Conservation (phyloP, 495 filamentous ascomycete species). For the Lophiostoma macrostomum region DNA sequence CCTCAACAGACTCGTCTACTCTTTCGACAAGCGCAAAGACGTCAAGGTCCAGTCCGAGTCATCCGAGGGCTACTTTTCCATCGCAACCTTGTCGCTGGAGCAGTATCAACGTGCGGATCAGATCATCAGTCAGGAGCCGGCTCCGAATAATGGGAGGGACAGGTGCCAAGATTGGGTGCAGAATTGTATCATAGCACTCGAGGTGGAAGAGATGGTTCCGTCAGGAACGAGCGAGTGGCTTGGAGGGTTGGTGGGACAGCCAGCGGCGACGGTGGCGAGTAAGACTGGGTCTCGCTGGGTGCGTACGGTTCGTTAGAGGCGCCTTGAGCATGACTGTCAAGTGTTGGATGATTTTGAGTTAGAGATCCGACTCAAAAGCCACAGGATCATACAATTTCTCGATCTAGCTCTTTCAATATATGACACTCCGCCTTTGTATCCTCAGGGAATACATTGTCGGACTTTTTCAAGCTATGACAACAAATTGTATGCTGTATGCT, state of each 20-base stretch:
- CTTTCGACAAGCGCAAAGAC: slow-evolving; percentile 3
- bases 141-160: slow-evolving; percentile 1
- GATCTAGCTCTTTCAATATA: slow-evolving; percentile 12
- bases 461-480: too few relatives aligned
- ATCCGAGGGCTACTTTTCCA: background rate
- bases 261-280: background rate
- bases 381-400: slow-evolving; percentile 3
- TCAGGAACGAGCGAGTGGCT: slow-evolving; percentile 1
- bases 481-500: too few relatives aligned
- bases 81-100: background rate
- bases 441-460: slow-evolving; percentile 3
- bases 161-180: slow-evolving; percentile 5
- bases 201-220: slow-evolving; percentile 1
- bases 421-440: slow-evolving; percentile 8
- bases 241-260: background rate
- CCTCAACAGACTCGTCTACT: slow-evolving; percentile 4
- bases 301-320: background rate
- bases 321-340: background rate
- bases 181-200: slow-evolving; percentile 4
- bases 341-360: background rate
- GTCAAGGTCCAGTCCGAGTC: background rate
- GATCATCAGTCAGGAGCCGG: slow-evolving; percentile 1
- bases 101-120: slow-evolving; percentile 1
- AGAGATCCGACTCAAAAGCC: background rate
- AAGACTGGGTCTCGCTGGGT: slow-evolving; percentile 3